A percentile compares a stretch with the other conserved stretches of the same genome.
These are phyloP conservation scores for Maudiozyma saulgeensis DNA, from an alignment of 805 yeast species.

Conservation along the genomic window DNA sequence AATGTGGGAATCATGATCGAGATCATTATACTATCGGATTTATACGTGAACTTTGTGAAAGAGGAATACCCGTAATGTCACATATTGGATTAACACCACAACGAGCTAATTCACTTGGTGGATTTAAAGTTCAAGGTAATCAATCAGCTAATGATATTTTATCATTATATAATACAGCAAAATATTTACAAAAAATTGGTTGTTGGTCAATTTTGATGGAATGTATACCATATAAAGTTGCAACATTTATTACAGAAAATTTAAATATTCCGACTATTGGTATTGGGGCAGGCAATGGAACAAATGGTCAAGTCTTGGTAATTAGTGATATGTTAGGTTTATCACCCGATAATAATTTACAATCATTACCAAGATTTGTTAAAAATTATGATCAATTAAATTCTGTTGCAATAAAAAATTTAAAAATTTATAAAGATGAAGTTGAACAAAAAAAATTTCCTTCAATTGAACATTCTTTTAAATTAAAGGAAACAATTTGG, in stretches of 20 bases:
- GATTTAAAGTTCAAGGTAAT: constrained; percentile 80
- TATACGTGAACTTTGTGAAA: constrained; percentile 44
- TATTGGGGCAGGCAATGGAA: constrained; percentile 82
- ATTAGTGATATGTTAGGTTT: constrained; percentile 77
- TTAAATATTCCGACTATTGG: constrained; percentile 79
- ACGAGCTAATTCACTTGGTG: constrained; percentile 66
- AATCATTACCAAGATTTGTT: constrained; percentile 60
- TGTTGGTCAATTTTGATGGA: constrained; percentile 69
- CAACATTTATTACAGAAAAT: constrained; percentile 49
- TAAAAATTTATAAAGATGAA: constrained; percentile 48
- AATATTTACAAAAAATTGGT: constrained; percentile 64
- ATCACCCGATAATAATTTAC: constrained; percentile 32
- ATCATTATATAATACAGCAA: constrained; percentile 55
- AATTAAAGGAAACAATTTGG: constrained; percentile 56
- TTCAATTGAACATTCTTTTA: constrained; percentile 52
- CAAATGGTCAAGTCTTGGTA: constrained; percentile 87
- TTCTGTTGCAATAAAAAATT: constrained; percentile 39
- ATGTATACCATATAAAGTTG: constrained; percentile 74
- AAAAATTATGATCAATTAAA: constrained; percentile 53
- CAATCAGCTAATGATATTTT: constrained; percentile 42
- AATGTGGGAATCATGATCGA: constrained; percentile 48
- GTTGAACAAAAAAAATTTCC: constrained; percentile 56
- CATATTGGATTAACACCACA: constrained; percentile 94
- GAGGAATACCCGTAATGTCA: constrained; percentile 85
- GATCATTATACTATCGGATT: constrained; percentile 42